Percentiles rank a stretch among this genome's conserved stretches.
phyloP scores from a whole-genome alignment of 2,329 filamentous ascomycete species.

The Delphinella strobiligena region DNA sequence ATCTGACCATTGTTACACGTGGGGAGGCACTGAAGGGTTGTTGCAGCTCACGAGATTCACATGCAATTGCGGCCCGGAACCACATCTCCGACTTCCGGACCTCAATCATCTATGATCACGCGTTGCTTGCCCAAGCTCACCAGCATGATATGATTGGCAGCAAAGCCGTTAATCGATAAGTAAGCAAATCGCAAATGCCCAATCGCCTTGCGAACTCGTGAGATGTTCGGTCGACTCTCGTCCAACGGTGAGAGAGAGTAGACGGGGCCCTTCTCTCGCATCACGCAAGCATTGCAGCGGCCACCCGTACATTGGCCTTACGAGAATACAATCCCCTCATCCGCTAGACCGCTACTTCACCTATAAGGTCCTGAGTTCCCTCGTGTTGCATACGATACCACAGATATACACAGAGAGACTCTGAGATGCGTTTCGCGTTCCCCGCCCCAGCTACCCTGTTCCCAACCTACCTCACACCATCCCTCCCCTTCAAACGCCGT shows the following conservation, averaged over 20 bases:
- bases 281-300: background rate
- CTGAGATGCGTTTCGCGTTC: conserved; percentile 14
- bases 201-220: background rate
- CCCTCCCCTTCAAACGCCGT: conserved; percentile 35
- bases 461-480: conserved; percentile 39
- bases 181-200: background rate
- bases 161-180: background rate
- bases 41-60: background rate
- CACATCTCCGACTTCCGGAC: background rate
- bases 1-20: background rate
- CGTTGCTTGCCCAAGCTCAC: background rate
- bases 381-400: background rate
- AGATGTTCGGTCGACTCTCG: background rate
- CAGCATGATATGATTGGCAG: background rate
- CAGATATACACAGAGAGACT: background rate
- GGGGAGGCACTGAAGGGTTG: background rate
- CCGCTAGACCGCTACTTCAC: background rate
- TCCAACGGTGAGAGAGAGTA: background rate
- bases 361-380: background rate
- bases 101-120: background rate
- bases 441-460: conserved; percentile 29
- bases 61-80: background rate
- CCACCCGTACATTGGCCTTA: background rate
- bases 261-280: background rate
- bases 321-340: background rate